Evolutionary conservation across 2,329 filamentous ascomycete genomes (phyloP).

Genomic region (Pezicula neosporulosa): DNA sequence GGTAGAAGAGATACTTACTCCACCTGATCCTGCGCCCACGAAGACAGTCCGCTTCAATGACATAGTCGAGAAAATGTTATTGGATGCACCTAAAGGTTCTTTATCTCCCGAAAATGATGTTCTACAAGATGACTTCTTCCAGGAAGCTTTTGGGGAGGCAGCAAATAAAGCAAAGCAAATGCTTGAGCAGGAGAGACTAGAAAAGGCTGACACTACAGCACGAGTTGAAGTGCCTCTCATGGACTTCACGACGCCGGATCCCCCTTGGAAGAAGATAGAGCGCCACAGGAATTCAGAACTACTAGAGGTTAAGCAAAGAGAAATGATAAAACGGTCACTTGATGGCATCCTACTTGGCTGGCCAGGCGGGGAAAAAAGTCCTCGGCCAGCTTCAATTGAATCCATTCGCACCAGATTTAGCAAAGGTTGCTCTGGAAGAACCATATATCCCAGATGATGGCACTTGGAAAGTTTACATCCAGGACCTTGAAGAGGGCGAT

Average conservation of each 20-base stretch:
- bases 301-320: constrained; percentile 30
- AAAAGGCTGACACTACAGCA: constrained; percentile 32
- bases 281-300: constrained; percentile 6
- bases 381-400: constrained; percentile 41
- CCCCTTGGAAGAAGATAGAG: constrained; percentile 41
- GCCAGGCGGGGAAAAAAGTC: constrained; percentile 34
- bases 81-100: constrained; percentile 5
- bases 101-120: constrained; percentile 1
- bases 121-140: constrained; percentile 17
- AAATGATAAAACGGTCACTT: constrained; percentile 15
- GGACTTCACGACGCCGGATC: constrained; percentile 34
- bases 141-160: constrained; percentile 20
- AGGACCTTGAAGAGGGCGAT: constrained; percentile 18
- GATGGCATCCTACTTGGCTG: constrained; percentile 33
- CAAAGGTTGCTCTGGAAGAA: constrained; percentile 33
- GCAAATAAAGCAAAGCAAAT: constrained; percentile 14
- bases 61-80: constrained; percentile 17
- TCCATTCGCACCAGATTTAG: constrained; percentile 35
- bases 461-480: constrained; percentile 31
- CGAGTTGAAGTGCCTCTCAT: constrained; percentile 46
- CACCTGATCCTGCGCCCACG: constrained; percentile 10
- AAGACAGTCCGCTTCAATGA: constrained; percentile 25
- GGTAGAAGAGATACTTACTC: constrained; percentile 26
- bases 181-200: constrained; percentile 27
- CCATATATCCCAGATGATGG: constrained; percentile 38